Base-by-base conservation (phyloP, 805 yeast species). In the Starmerella vaccinii region DNA sequence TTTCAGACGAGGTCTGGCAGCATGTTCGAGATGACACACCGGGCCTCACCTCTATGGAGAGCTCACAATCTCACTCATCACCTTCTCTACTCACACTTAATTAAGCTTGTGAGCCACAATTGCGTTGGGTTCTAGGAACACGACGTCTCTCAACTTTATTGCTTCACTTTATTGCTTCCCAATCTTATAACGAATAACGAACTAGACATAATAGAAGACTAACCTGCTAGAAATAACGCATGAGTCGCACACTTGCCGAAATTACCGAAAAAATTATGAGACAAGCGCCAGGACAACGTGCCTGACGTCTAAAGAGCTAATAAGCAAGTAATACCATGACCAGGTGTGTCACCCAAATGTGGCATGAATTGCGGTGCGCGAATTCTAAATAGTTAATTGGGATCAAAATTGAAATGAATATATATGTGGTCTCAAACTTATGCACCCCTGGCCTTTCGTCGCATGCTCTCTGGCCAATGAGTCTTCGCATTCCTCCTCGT, bases 101-200 rank as follows among this genome's bases (percentile, higher is more conserved):
- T 18, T 39, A 24, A 24, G 19, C n/a, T n/a, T n/a, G n/a, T n/a
- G n/a, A n/a, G n/a, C n/a, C n/a, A n/a, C n/a, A n/a, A n/a, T n/a
- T n/a, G n/a, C n/a, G n/a, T n/a, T n/a, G n/a, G n/a, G n/a, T n/a
- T n/a, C n/a, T n/a, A n/a, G n/a, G 27, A 12, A 15, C 16, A 7
- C n/a, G 2, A 5, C 27, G 41, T 9, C 16, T 18, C 21, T 1
- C 5, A n/a, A n/a, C n/a, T n/a, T n/a, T n/a, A n/a, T n/a, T n/a
- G n/a, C n/a, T n/a, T n/a, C n/a, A n/a, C n/a, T 18, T 15, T 13
- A 12, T 10, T 38, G 22, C 18, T 38, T 23, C 22, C 27, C 30
- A n/a, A 39, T 32, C 24, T 24, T 24, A 24, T 39, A 39, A 39
- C 43, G 43, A 39, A 15, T 39, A 38, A 38, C 27, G 41, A 38